These are phyloP conservation scores for Fusarium verticillioides DNA, from an alignment of 2,329 filamentous ascomycete species.

Conservation along the genomic window DNA sequence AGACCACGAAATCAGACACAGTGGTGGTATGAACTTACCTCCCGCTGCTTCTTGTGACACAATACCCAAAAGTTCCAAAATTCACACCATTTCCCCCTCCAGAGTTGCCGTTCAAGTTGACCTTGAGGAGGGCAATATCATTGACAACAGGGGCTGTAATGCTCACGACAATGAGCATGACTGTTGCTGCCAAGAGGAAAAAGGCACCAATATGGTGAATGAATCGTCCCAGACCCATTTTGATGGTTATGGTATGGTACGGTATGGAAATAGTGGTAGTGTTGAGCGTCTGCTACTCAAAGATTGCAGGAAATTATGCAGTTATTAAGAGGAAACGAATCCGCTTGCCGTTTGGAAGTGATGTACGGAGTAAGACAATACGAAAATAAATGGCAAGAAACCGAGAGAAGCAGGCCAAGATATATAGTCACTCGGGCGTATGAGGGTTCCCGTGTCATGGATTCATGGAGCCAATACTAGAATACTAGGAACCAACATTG, in stretches of 20 bases:
- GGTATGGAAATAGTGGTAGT: not conserved
- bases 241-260: constrained; percentile 32
- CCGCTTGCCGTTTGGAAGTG: constrained; percentile 1
- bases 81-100: constrained; percentile 56
- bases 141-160: constrained; percentile 70
- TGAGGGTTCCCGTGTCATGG: constrained; percentile 6
- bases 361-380: not conserved
- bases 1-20: not conserved
- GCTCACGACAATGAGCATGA: constrained; percentile 67
- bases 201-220: constrained; percentile 69
- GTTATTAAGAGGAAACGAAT: not conserved
- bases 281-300: not conserved
- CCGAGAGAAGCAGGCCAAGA: constrained; percentile 16
- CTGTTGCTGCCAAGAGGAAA: constrained; percentile 64
- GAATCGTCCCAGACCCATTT: constrained; percentile 61
- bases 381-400: not conserved
- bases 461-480: constrained; percentile 9
- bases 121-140: constrained; percentile 63
- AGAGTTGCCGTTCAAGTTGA: constrained; percentile 56
- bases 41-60: constrained; percentile 50
- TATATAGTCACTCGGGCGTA: constrained; percentile 20
- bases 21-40: constrained; percentile 18
- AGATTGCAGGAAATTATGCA: not conserved
- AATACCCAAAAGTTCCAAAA: constrained; percentile 72
- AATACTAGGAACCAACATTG: constrained; percentile 28